Conservation (phyloP, 1,139 yeast genomes). For the Wickerhamiella infanticola region DNA sequence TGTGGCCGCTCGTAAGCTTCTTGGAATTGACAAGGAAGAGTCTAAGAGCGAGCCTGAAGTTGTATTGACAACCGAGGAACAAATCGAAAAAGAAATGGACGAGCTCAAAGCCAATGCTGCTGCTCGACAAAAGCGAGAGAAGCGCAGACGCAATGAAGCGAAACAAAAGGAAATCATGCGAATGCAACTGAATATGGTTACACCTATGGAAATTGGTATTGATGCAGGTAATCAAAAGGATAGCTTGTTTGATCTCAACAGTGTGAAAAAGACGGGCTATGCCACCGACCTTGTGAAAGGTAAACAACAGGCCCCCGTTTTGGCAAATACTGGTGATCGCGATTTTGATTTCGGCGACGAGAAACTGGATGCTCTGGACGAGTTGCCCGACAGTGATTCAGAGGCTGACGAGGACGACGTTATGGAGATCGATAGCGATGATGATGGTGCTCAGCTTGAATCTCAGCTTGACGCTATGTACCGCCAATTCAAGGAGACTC, state of each 20-base stretch:
- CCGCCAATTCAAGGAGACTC: slow-evolving; percentile 50
- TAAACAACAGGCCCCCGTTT: slow-evolving; percentile 55
- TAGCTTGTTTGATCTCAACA: slow-evolving; percentile 62
- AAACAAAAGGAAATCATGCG: slow-evolving; percentile 81
- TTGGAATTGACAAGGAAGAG: slow-evolving; percentile 50
- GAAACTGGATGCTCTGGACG: slow-evolving; percentile 15
- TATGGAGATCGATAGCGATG: slow-evolving; percentile 29
- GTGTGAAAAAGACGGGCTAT: slow-evolving; percentile 77
- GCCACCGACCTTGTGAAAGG: slow-evolving; percentile 63
- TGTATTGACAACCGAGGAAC: slow-evolving; percentile 75
- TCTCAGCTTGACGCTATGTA: slow-evolving; percentile 76
- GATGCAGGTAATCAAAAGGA: slow-evolving; percentile 87
- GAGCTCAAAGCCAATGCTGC: slow-evolving; percentile 59
- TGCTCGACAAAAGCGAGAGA: slow-evolving; percentile 58
- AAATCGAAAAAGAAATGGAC: slow-evolving; percentile 69
- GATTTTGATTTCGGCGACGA: slow-evolving; percentile 21
- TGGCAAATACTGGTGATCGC: slow-evolving; percentile 29
- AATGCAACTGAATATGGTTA: slow-evolving; percentile 92
- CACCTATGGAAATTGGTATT: slow-evolving; percentile 83
- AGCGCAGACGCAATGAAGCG: slow-evolving; percentile 62
- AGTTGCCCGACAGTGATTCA: slow-evolving; percentile 30
- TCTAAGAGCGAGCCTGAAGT: slow-evolving; percentile 36
- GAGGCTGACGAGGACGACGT: slow-evolving; percentile 32
- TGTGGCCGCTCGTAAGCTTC: slow-evolving; percentile 61
- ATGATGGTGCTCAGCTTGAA: slow-evolving; percentile 58